Percentiles rank a stretch among this genome's conserved stretches.
phyloP scores from a whole-genome alignment of 371 early-diverging fungal species.

The Mortierella sp. region DNA sequence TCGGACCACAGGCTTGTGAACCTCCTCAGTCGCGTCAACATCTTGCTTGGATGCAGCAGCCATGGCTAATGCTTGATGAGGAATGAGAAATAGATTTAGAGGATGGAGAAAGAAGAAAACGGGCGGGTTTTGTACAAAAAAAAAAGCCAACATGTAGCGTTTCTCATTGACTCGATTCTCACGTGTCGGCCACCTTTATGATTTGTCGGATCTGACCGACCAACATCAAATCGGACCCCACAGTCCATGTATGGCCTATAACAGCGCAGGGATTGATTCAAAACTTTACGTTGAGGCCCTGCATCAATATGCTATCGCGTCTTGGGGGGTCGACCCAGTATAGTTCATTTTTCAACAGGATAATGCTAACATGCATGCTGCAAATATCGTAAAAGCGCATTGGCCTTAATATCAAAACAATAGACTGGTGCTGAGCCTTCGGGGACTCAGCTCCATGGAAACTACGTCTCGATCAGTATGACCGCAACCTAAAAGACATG shows the following conservation, averaged over 20 bases:
- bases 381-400: too few relatives aligned
- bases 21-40: constrained; percentile 21
- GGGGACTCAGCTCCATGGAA: too few relatives aligned
- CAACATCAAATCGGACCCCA: not conserved
- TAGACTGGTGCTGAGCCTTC: too few relatives aligned
- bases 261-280: too few relatives aligned
- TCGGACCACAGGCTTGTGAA: constrained; percentile 35
- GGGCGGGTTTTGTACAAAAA: not conserved
- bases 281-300: too few relatives aligned
- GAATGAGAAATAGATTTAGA: not conserved
- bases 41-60: constrained; percentile 52
- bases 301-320: too few relatives aligned
- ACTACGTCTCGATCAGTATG: too few relatives aligned
- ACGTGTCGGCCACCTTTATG: not conserved
- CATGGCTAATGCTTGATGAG: constrained; percentile 15
- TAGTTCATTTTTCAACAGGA: too few relatives aligned
- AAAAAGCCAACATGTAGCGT: not conserved
- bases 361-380: too few relatives aligned
- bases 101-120: constrained; percentile 11
- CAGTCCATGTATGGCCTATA: not conserved
- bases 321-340: too few relatives aligned
- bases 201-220: not conserved
- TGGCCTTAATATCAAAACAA: too few relatives aligned
- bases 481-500: too few relatives aligned
- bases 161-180: constrained; percentile 35